Evolutionary conservation across 2,329 filamentous ascomycete species (phyloP).

Genomic region (Talaromyces sp.): DNA sequence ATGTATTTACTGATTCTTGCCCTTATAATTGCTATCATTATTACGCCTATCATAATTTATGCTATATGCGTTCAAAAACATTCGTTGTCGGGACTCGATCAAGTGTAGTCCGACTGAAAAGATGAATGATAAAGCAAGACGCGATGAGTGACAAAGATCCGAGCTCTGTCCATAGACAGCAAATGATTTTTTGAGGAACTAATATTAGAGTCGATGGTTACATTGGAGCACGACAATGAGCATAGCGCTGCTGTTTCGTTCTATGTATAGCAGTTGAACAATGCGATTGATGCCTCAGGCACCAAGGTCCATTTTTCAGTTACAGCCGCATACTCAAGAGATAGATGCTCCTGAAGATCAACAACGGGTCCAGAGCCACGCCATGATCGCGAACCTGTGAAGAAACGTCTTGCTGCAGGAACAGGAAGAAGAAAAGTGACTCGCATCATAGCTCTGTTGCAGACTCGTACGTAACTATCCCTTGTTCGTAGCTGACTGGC

Average conservation of each 20-base stretch:
- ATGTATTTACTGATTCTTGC: background rate
- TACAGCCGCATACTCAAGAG: too few species aligned
- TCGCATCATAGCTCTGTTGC: constrained; percentile 1
- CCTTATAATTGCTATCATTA: background rate
- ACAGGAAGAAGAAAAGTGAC: background rate
- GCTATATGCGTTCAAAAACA: background rate
- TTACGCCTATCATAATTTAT: background rate
- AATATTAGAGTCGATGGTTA: background rate
- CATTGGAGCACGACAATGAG: background rate
- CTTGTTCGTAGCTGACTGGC: constrained; percentile 3
- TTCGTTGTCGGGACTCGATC: background rate
- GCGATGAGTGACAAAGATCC: background rate
- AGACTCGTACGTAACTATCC: background rate
- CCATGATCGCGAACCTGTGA: background rate
- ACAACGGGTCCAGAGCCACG: background rate
- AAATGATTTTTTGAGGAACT: background rate
- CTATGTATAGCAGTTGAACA: background rate
- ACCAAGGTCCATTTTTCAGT: background rate
- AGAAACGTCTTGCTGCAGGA: background rate
- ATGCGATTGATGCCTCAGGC: constrained; percentile 1
- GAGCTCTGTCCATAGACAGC: background rate
- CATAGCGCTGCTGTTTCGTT: background rate
- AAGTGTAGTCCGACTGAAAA: background rate
- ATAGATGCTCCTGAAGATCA: background rate
- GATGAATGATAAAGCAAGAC: background rate